phyloP scores from a whole-genome alignment of 352 stramenopile genomes.

The Phytophthora foliorum region DNA sequence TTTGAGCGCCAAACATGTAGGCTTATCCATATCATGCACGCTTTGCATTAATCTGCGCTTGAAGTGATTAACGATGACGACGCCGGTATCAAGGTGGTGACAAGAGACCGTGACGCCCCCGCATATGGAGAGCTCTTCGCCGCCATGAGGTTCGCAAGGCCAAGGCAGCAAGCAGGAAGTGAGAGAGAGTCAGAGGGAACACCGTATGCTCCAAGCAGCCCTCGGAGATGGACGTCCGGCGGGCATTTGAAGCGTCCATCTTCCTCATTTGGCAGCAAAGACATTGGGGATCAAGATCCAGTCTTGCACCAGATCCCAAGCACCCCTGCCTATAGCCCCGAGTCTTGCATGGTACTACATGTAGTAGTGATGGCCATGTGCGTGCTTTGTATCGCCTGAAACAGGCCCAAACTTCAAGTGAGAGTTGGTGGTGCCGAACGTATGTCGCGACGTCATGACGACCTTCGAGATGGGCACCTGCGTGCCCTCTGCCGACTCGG shows the following conservation, averaged over 20 bases:
- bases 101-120: background rate
- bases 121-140: background rate
- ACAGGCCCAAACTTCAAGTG: no score
- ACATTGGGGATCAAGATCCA: slow-evolving; percentile 3
- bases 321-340: no score
- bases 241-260: slow-evolving; percentile 12
- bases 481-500: no score
- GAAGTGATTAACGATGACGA: slow-evolving; percentile 1
- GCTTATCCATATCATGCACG: background rate
- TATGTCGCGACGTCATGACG: background rate
- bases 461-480: slow-evolving; percentile 3
- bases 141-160: background rate
- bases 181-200: slow-evolving; percentile 1
- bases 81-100: no score
- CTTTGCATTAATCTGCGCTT: slow-evolving; percentile 10
- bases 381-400: no score
- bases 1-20: no score
- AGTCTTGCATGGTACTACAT: no score
- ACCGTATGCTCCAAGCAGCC: background rate
- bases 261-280: slow-evolving; percentile 22
- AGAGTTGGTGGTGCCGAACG: background rate
- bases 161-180: background rate
- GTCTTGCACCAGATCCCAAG: no score
- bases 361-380: no score
- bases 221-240: background rate